Conservation (phyloP, 1,139 yeast species). For the Nakaseomyces sp. region DNA sequence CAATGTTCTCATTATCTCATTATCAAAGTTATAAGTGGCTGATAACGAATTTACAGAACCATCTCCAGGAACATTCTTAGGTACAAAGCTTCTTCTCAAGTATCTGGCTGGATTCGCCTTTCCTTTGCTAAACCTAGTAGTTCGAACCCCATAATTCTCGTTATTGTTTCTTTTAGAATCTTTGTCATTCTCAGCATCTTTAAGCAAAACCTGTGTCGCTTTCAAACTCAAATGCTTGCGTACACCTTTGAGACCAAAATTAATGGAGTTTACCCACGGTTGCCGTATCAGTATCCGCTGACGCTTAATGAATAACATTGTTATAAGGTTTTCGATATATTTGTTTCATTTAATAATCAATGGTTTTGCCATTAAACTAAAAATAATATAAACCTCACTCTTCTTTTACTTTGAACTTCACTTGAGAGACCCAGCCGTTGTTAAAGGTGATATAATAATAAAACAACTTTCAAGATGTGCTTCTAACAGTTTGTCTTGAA, state of each 20-base stretch:
- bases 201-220: not conserved
- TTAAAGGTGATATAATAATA: too few species aligned
- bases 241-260: not conserved
- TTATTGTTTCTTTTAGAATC: not conserved
- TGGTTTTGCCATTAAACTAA: too few species aligned
- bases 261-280: not conserved
- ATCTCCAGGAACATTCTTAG: conserved; percentile 1
- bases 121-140: conserved; percentile 6
- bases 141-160: conserved; percentile 3
- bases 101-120: conserved; percentile 6
- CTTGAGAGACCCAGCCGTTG: too few species aligned
- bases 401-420: too few species aligned
- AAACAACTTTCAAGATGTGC: too few species aligned
- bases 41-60: not conserved
- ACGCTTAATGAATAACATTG: too few species aligned
- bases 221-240: not conserved
- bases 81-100: conserved; percentile 8
- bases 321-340: too few species aligned
- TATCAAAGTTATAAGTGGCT: conserved; percentile 6
- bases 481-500: too few species aligned
- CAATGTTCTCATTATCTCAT: conserved; percentile 3
- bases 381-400: too few species aligned
- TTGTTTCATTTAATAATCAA: too few species aligned
- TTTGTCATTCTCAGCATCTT: not conserved
- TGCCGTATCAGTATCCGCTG: too few species aligned